Base-by-base conservation (phyloP, 2,329 filamentous ascomycete genomes). In the Fusarium pseudocircinatum region DNA sequence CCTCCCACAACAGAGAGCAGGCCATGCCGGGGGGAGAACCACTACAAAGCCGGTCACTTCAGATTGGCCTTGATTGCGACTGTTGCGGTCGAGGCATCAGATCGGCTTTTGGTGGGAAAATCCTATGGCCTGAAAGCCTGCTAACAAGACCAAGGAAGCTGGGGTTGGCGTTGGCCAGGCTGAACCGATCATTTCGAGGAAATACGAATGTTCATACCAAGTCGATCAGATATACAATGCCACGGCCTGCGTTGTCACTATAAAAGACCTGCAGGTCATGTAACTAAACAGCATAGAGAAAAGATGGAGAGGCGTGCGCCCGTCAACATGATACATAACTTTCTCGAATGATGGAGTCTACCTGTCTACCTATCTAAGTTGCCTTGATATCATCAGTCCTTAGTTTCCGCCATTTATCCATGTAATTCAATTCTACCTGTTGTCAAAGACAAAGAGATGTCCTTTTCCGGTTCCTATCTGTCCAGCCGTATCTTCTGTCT, bases 1-100 rank as follows among this genome's bases (percentile, higher is more conserved):
- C 75, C 74, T 77, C 74, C 75, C 75, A 77, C 66, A 77, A 71
- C 53, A 64, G 58, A 70, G 74, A 70, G 64, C 60, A 74, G 71
- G 34, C 73, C 69, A 72, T 63, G 58, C 65, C 54, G 59, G 64
- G 71, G 71, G 52, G 47, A 63, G 64, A 46, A 65, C 63, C 72
- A 63, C 71, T 63, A 50, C 59, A 63, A 63, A 61, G 60, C 69
- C 61, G 59, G 63, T 74, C 63, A 72, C 63, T 57, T 67, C 63
- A 71, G 53, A 59, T 69, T 63, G 53, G 54, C 52, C 56, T 49
- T 62, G n/a, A 36, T 32, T 58, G 54, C 60, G 42, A 49, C 43
- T 42, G 24, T 59, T 28, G 56, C 61, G 63, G 50, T 63, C 46
- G 59, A 67, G 53, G 62, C 44, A 61, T 59, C 43, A 65, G 60